Percentiles rank a stretch among this genome's conserved stretches.
Evolutionary conservation across 2,329 filamentous ascomycete genomes (phyloP).

Genomic region (Phyllosticta citribraziliensis): DNA sequence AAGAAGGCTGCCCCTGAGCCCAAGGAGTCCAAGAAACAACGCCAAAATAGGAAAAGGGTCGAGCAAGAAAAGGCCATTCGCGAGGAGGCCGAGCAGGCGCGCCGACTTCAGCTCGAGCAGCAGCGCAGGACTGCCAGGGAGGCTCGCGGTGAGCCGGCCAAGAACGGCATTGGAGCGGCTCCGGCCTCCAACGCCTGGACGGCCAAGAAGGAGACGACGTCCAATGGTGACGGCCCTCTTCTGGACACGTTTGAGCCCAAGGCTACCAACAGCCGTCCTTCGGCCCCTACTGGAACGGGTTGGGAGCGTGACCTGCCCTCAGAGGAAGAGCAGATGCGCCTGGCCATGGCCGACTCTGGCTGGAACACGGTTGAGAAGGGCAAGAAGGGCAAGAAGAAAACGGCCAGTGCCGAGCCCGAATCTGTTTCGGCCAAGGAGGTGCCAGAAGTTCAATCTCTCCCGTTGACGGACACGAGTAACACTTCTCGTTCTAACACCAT

Average conservation of each 20-base stretch:
- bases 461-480: slow-evolving; percentile 11
- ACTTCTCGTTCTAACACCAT: slow-evolving; percentile 10
- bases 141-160: slow-evolving; percentile 71
- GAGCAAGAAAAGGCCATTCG: slow-evolving; percentile 67
- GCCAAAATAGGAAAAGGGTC: slow-evolving; percentile 82
- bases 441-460: slow-evolving; percentile 29
- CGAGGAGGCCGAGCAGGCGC: slow-evolving; percentile 68
- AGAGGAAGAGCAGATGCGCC: slow-evolving; percentile 52
- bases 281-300: slow-evolving; percentile 28
- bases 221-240: slow-evolving; percentile 22
- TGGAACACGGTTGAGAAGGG: slow-evolving; percentile 52
- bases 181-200: slow-evolving; percentile 43
- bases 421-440: slow-evolving; percentile 28
- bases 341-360: slow-evolving; percentile 42
- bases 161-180: slow-evolving; percentile 54
- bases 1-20: slow-evolving; percentile 43
- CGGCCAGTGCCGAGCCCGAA: slow-evolving; percentile 17
- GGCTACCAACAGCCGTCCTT: slow-evolving; percentile 30
- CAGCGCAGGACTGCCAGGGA: slow-evolving; percentile 75
- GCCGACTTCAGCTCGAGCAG: slow-evolving; percentile 67
- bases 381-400: slow-evolving; percentile 47
- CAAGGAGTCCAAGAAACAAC: slow-evolving; percentile 85
- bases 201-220: slow-evolving; percentile 21
- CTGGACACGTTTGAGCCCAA: slow-evolving; percentile 42
- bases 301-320: slow-evolving; percentile 42